These are phyloP conservation scores for Pleurotus giganteus DNA, from an alignment of 768 basidiomycete genomes.

Conservation along the genomic window DNA sequence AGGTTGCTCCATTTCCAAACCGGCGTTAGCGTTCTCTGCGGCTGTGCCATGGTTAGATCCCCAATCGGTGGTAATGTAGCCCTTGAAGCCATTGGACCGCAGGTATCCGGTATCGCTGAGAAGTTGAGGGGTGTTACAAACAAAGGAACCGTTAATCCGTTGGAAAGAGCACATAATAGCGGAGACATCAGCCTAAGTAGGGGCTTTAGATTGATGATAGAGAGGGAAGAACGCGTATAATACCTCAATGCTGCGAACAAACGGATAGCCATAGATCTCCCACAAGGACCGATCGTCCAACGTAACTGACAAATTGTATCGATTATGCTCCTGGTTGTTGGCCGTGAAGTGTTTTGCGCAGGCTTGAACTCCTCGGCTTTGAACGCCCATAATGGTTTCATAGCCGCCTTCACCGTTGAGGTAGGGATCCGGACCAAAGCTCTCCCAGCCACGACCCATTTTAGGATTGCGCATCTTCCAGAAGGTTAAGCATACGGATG, in stretches of 20 bases:
- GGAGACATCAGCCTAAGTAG: slow-evolving; percentile 29
- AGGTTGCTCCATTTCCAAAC: slow-evolving; percentile 21
- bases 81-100: slow-evolving; percentile 16
- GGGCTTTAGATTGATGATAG: background rate
- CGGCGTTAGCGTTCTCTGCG: slow-evolving; percentile 20
- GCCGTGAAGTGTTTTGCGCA: slow-evolving; percentile 11
- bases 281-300: slow-evolving; percentile 39
- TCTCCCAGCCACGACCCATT: slow-evolving; percentile 15
- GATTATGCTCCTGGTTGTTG: slow-evolving; percentile 17
- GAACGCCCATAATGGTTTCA: slow-evolving; percentile 49
- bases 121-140: slow-evolving; percentile 40
- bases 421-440: slow-evolving; percentile 51
- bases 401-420: slow-evolving; percentile 54
- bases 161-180: slow-evolving; percentile 30
- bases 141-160: slow-evolving; percentile 39
- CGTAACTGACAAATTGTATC: slow-evolving; percentile 9
- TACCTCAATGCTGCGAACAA: slow-evolving; percentile 18
- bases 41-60: slow-evolving; percentile 19
- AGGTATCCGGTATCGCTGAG: slow-evolving; percentile 20
- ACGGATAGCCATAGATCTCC: slow-evolving; percentile 25
- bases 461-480: slow-evolving; percentile 5
- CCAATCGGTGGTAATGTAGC: slow-evolving; percentile 18
- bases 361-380: slow-evolving; percentile 49
- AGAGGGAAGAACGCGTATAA: background rate
- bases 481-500: background rate